Base-by-base conservation (phyloP, 2,329 filamentous ascomycete genomes). In the Phyllosticta capitalensis region DNA sequence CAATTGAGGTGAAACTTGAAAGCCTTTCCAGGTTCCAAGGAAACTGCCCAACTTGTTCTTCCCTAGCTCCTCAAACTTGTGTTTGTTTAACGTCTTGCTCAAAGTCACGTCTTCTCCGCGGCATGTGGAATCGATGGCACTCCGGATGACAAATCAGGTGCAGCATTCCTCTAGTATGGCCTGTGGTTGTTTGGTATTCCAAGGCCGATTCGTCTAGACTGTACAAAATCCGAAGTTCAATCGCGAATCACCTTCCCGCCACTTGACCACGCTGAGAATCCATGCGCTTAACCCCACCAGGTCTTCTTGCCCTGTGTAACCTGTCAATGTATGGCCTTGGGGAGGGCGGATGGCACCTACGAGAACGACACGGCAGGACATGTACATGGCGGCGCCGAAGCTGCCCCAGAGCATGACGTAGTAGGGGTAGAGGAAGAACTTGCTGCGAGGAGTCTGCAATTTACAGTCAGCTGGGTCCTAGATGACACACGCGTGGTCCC, bases 321-420 rank as follows among this genome's bases (percentile, higher is more conserved):
- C 24, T 55, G 52, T 58, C 49, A 59, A 22, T 51, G 22, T 55
- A 22, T 17, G 17, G 14, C n/a, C 26, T 2, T 54, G n/a, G 12
- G 12, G n/a, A 20, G 14, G 20, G 12, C 7, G 20, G 48, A 56
- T 10, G 54, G 3, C 19, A 67, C 75, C 50, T 72, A 77, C 75
- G 52, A 85, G 72, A 64, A 88, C 77, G 78, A 88, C 84, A 72
- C 89, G 87, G 73, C 80, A 77, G 78, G 88, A 85, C 78, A 86
- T 87, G 79, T 88, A 92, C 76, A 89, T 77, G 64, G 73, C 70
- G 58, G 70, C 76, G 70, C 76, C 79, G 67, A 85, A 75, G 69
- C 79, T 79, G 67, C 83, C 83, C 79, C 80, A 88, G 56, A 89
- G 76, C 59, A 85, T 65, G 67, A 79, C 71, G 69, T 86, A 81